Conservation (phyloP, 805 yeast genomes). For the Priceomyces carsonii region DNA sequence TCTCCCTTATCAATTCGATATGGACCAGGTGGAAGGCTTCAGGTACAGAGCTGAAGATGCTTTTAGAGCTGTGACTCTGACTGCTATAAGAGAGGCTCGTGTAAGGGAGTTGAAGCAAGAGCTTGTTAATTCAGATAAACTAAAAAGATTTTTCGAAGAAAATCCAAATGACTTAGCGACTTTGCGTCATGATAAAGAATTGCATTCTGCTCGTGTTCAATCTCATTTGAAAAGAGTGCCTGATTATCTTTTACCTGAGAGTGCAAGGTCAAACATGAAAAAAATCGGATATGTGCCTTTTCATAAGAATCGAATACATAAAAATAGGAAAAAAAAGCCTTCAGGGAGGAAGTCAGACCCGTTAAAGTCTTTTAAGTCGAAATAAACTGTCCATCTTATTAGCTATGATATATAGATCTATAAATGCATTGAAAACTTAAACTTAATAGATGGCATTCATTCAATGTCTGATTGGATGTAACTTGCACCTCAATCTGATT, state of each 20-base stretch:
- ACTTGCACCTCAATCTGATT: too few species aligned
- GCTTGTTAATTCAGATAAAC: constrained; percentile 81
- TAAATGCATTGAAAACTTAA: background rate
- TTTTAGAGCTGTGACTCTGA: constrained; percentile 88
- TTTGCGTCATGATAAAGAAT: constrained; percentile 87
- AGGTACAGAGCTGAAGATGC: constrained; percentile 97
- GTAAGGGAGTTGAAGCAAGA: constrained; percentile 86
- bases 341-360: constrained; percentile 57
- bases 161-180: constrained; percentile 91
- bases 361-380: constrained; percentile 48
- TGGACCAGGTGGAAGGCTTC: constrained; percentile 91
- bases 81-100: constrained; percentile 91
- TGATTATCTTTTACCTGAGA: constrained; percentile 82
- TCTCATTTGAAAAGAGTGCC: constrained; percentile 90
- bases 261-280: constrained; percentile 56
- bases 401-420: constrained; percentile 1
- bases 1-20: constrained; percentile 87
- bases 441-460: constrained; percentile 1
- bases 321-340: constrained; percentile 39
- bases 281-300: constrained; percentile 76
- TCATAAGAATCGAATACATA: constrained; percentile 50
- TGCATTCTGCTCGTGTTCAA: constrained; percentile 81
- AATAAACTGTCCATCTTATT: constrained; percentile 9
- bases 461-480: background rate
- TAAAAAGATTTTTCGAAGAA: constrained; percentile 93